Conservation (phyloP, 1,139 yeast genomes). For the Lodderomyces pseudojiufengensis region DNA sequence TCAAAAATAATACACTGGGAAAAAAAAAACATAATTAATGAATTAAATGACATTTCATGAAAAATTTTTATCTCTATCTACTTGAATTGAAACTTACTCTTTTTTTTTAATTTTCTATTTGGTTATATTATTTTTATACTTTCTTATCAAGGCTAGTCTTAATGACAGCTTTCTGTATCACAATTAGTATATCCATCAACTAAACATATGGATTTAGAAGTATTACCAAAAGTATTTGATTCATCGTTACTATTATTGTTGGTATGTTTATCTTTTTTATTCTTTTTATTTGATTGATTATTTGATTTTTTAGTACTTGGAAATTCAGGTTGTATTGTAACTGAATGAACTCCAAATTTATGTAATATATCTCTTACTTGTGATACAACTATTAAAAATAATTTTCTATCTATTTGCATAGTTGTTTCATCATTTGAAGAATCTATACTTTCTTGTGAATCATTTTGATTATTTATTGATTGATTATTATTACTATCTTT, state of each 20-base stretch:
- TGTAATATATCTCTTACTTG: conserved; percentile 78
- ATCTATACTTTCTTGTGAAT: conserved; percentile 2
- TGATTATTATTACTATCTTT: background rate
- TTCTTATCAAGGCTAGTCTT: background rate
- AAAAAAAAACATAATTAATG: too few species aligned
- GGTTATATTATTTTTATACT: too few species aligned
- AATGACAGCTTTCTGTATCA: conserved; percentile 29
- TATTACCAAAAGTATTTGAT: conserved; percentile 30
- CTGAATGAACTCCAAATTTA: conserved; percentile 83
- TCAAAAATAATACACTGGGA: too few species aligned
- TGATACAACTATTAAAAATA: conserved; percentile 68
- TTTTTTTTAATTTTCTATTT: too few species aligned
- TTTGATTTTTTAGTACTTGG: conserved; percentile 5
- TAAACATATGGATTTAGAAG: conserved; percentile 28
- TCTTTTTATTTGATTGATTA: conserved; percentile 1
- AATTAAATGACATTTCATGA: too few species aligned
- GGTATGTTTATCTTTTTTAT: conserved; percentile 8
- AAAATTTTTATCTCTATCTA: too few species aligned
- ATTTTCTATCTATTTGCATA: conserved; percentile 28
- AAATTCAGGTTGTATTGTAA: conserved; percentile 93
- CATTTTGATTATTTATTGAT: conserved; percentile 1
- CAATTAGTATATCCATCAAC: conserved; percentile 38
- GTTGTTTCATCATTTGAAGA: conserved; percentile 1
- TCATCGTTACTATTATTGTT: conserved; percentile 7
- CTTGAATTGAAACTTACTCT: too few species aligned